phyloP scores from a whole-genome alignment of 2,329 filamentous ascomycete genomes.

The Scleromitrula shiraiana region DNA sequence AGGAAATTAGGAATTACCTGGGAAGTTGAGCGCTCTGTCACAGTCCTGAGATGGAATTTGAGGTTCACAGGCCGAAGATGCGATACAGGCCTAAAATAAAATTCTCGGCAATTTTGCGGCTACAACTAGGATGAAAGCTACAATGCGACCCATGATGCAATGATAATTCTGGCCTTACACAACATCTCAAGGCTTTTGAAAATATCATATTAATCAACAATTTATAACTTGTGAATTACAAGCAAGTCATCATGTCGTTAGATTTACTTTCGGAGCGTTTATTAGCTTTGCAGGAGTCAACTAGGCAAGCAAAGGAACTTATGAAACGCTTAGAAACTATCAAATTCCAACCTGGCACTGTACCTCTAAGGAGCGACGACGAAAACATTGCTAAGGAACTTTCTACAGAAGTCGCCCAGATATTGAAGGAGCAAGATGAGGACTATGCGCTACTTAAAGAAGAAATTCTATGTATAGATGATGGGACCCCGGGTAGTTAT shows the following conservation, averaged over 20 bases:
- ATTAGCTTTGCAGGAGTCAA: slow-evolving; percentile 51
- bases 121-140: not conserved
- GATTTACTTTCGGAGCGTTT: slow-evolving; percentile 55
- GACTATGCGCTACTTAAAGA: slow-evolving; percentile 74
- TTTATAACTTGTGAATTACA: not conserved
- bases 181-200: too few species aligned
- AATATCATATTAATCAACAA: too few species aligned
- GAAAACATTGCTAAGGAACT: slow-evolving; percentile 60
- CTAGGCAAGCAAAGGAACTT: slow-evolving; percentile 47
- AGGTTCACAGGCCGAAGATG: not conserved
- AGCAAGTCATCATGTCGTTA: slow-evolving; percentile 55
- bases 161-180: not conserved
- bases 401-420: slow-evolving; percentile 69
- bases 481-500: slow-evolving; percentile 42
- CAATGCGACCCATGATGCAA: not conserved
- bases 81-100: slow-evolving; percentile 3
- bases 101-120: not conserved
- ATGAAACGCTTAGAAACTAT: slow-evolving; percentile 52
- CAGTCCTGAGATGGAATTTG: not conserved
- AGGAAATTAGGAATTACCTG: not conserved
- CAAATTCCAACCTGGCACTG: slow-evolving; percentile 50
- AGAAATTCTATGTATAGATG: slow-evolving; percentile 56
- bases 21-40: not conserved
- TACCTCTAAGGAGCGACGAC: slow-evolving; percentile 38
- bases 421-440: slow-evolving; percentile 70